Conservation (phyloP, 345 rosid genomes). For the Adansonia digitata region DNA sequence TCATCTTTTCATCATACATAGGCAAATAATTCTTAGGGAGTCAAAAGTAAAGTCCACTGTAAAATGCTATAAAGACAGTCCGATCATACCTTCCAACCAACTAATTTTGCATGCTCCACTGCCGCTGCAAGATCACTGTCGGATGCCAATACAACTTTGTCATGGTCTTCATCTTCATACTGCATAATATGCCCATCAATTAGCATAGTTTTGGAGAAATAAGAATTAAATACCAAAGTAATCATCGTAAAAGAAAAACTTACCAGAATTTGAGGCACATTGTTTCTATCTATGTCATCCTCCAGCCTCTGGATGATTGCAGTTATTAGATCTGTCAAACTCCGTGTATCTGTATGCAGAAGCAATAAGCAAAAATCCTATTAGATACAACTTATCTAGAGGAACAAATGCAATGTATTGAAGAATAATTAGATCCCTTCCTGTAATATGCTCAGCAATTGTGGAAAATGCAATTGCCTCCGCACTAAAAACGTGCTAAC, state of each 20-base stretch:
- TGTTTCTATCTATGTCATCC: constrained; percentile 70
- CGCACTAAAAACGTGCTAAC: not conserved
- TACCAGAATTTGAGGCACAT: constrained; percentile 88
- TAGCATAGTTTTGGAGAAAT: constrained; percentile 10
- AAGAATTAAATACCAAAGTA: constrained; percentile 1
- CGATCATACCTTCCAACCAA: constrained; percentile 81
- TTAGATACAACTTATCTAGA: constrained; percentile 9
- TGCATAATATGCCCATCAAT: constrained; percentile 22
- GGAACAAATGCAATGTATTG: not conserved
- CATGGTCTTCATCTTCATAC: constrained; percentile 98
- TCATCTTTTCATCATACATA: not conserved
- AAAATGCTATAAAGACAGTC: constrained; percentile 3
- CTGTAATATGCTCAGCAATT: not conserved
- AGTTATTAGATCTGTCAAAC: constrained; percentile 73
- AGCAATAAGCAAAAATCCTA: constrained; percentile 8
- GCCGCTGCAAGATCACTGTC: constrained; percentile 83
- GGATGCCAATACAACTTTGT: constrained; percentile 84
- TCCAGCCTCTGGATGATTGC: constrained; percentile 87
- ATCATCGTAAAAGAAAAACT: not conserved
- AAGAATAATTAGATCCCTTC: not conserved
- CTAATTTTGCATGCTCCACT: constrained; percentile 85
- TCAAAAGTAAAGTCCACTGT: not conserved
- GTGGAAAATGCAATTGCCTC: not conserved
- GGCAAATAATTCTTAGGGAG: not conserved
- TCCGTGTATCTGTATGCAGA: constrained; percentile 53